Percentiles rank a stretch among this genome's conserved stretches.
phyloP scores from a whole-genome alignment of 2,329 filamentous ascomycete species.

The Scedosporium aurantiacum region DNA sequence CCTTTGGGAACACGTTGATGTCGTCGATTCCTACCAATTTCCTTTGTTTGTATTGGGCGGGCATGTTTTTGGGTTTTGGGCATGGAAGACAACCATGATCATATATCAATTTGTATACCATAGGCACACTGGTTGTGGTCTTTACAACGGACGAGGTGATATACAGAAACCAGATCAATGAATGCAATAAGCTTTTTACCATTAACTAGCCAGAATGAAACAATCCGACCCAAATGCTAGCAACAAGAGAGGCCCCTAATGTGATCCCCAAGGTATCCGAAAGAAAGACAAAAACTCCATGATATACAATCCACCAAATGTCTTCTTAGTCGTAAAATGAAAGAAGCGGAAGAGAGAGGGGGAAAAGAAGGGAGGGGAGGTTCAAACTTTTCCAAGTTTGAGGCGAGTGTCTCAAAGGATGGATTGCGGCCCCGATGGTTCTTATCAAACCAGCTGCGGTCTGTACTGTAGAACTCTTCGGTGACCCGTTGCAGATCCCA shows the following conservation, averaged over 20 bases:
- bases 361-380: not conserved
- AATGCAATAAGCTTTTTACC: not conserved
- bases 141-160: not conserved
- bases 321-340: not conserved
- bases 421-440: conserved; percentile 26
- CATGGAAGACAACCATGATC: not conserved
- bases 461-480: conserved; percentile 47
- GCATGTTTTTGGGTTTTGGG: not conserved
- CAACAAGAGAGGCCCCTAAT: too few species aligned
- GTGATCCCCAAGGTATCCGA: not conserved
- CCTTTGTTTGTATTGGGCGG: not conserved
- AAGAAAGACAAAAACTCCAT: not conserved
- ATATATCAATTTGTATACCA: not conserved
- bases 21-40: not conserved
- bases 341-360: not conserved
- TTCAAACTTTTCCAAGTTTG: conserved; percentile 29
- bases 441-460: conserved; percentile 34
- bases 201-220: not conserved
- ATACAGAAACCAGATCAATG: too few species aligned
- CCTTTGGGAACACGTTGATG: not conserved
- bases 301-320: not conserved
- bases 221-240: too few species aligned
- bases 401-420: conserved; percentile 31
- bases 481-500: conserved; percentile 64
- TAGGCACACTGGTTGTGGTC: not conserved